Evolutionary conservation across 2,329 filamentous ascomycete species (phyloP).

Genomic region (Aspergillus versicolor): DNA sequence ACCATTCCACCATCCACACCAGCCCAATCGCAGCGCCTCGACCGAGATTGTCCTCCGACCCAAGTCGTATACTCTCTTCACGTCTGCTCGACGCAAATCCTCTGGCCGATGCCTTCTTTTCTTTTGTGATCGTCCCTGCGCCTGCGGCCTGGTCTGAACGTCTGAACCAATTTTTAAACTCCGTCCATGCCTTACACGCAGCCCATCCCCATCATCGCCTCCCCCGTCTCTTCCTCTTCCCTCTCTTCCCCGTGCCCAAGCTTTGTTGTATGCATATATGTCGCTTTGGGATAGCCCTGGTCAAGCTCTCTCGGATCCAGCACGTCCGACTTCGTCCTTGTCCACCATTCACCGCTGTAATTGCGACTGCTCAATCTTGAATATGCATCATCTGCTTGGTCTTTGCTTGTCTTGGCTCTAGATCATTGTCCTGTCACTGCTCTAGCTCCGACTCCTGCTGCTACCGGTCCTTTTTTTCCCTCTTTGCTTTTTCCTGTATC

Average conservation of each 20-base stretch:
- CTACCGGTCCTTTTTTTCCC: slow-evolving; percentile 9
- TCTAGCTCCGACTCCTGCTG: not conserved
- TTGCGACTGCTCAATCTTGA: slow-evolving; percentile 32
- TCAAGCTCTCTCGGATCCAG: slow-evolving; percentile 10
- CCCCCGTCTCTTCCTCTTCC: not conserved
- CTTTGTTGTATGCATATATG: not conserved
- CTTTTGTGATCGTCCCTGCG: slow-evolving; percentile 23
- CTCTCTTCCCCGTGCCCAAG: slow-evolving; percentile 10
- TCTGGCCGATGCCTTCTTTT: not conserved
- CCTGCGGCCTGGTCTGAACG: slow-evolving; percentile 16
- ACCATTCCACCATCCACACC: slow-evolving; percentile 4
- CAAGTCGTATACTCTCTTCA: not conserved
- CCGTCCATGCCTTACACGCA: slow-evolving; percentile 29
- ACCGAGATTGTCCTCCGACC: not conserved
- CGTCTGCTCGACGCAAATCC: not conserved
- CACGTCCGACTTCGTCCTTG: slow-evolving; percentile 11
- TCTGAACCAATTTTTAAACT: slow-evolving; percentile 16
- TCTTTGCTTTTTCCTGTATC: slow-evolving; percentile 10
- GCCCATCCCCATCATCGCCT: slow-evolving; percentile 1
- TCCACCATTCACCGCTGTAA: not conserved
- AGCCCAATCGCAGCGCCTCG: not conserved
- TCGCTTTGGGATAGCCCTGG: slow-evolving; percentile 14
- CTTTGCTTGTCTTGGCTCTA: slow-evolving; percentile 46
- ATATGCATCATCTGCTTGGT: slow-evolving; percentile 51
- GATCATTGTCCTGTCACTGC: slow-evolving; percentile 21